Conservation (phyloP, 2,329 filamentous ascomycete genomes). For the Colletotrichum agaves region DNA sequence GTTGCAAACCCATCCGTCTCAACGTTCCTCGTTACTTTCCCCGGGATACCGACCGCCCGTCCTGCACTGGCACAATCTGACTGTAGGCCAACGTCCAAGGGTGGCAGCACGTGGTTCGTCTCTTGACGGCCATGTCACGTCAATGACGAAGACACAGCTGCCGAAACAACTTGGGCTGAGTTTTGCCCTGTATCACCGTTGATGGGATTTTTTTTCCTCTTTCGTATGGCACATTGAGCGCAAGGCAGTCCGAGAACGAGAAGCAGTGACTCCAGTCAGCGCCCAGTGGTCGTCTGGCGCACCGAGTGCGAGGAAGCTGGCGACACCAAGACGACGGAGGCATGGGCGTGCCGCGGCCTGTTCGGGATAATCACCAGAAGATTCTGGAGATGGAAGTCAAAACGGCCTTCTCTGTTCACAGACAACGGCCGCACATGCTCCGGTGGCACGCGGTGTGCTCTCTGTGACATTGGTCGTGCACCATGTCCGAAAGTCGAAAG, state of each 20-base stretch:
- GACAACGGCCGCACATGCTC: too few species aligned
- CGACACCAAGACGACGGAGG: too few species aligned
- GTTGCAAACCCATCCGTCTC: background rate
- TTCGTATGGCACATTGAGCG: background rate
- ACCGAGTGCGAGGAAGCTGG: too few species aligned
- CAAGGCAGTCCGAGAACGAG: background rate
- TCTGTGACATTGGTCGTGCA: too few species aligned
- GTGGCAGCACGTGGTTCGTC: background rate
- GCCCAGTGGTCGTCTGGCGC: too few species aligned
- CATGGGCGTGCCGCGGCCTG: too few species aligned
- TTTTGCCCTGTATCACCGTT: background rate
- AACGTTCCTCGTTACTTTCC: background rate
- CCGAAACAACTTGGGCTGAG: background rate
- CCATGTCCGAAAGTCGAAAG: too few species aligned
- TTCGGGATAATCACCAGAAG: too few species aligned
- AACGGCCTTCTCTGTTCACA: too few species aligned
- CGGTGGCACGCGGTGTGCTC: too few species aligned
- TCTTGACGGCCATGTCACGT: background rate
- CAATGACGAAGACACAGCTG: background rate
- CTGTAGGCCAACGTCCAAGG: background rate
- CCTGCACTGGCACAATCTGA: background rate
- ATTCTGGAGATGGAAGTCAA: too few species aligned
- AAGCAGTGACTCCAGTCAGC: too few species aligned
- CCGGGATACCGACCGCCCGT: background rate
- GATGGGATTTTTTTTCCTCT: slow-evolving; percentile 1